Evolutionary conservation across 768 basidiomycete genomes (phyloP), one percentile per base, ranked within the genome.

Genomic region (Termitomyces sp.): DNA sequence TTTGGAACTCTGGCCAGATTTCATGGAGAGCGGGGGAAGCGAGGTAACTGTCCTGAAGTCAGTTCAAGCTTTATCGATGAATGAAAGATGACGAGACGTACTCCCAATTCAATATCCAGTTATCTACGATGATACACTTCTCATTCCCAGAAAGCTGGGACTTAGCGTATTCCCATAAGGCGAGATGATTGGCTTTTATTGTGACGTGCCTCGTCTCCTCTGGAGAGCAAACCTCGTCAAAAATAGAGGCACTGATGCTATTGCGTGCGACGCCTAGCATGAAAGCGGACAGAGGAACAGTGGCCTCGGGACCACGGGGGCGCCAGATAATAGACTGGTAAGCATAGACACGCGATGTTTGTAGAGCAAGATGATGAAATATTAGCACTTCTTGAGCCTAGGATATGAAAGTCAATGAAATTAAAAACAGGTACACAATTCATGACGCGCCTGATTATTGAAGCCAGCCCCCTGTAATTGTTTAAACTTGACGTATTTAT

Each of bases 381-480:
- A 79, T 51, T 8, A 79, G 64, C 42, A 79, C 74, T 62, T 81
- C 79, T 63, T 78, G 77, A 29, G 73, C 75, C 77, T 81, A 59
- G 15, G n/a, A n/a, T n/a, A n/a, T n/a, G n/a, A n/a, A 29, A 29
- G 29, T 59, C 54, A 55, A 37, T 20, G 7, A 36, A 10, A 54
- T 31, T 13, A 33, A 37, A 47, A 51, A 34, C 45, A 24, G 45
- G 42, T 9, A 51, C 26, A 24, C 10, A 54, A 28, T n/a, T 52
- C 3, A 6, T 7, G 18, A 60, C 66, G 22, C 46, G 75, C 79
- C 66, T 81, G 78, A 56, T 78, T 81, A 53, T 79, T 79, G 58
- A 81, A 81, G 1, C 78, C 79, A 26, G 77, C 78, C 6, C 78
- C 79, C 49, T 75, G 75, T 18, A 79, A 68, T 59, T 80, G 79